These are phyloP conservation scores for Pseudogymnoascus sp. DNA, from an alignment of 2,329 filamentous ascomycete species.

Conservation along the genomic window DNA sequence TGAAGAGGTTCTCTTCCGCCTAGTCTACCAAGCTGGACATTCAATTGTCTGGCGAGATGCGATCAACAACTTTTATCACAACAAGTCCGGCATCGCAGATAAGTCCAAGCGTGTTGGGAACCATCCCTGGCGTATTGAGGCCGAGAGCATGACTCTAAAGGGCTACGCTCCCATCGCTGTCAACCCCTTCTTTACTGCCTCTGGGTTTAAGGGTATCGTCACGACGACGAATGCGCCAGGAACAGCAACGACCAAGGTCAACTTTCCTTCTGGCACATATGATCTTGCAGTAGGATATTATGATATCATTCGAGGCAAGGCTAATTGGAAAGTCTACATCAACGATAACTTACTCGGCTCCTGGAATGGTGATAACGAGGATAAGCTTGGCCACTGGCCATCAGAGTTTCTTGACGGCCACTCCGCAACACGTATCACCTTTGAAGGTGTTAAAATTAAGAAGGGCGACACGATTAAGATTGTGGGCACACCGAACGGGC, in stretches of 20 bases:
- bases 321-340: slow-evolving; percentile 49
- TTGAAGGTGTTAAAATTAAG: slow-evolving; percentile 41
- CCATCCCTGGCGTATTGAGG: slow-evolving; percentile 62
- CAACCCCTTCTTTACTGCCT: slow-evolving; percentile 54
- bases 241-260: slow-evolving; percentile 40
- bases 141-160: slow-evolving; percentile 55
- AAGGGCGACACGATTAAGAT: slow-evolving; percentile 49
- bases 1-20: slow-evolving; percentile 50
- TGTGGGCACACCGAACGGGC: slow-evolving; percentile 50
- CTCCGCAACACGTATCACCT: slow-evolving; percentile 57
- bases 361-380: slow-evolving; percentile 56
- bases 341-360: slow-evolving; percentile 45
- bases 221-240: slow-evolving; percentile 45
- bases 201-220: slow-evolving; percentile 48
- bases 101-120: slow-evolving; percentile 48
- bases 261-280: slow-evolving; percentile 48
- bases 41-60: slow-evolving; percentile 64
- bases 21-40: slow-evolving; percentile 62
- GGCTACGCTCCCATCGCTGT: slow-evolving; percentile 51
- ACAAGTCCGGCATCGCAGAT: slow-evolving; percentile 55
- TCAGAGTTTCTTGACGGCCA: slow-evolving; percentile 57
- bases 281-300: slow-evolving; percentile 62
- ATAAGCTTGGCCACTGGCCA: slow-evolving; percentile 51
- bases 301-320: slow-evolving; percentile 52
- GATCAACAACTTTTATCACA: slow-evolving; percentile 58